Conservation (phyloP, 148 eudicot genomes). For the Fagopyrum tataricum region DNA sequence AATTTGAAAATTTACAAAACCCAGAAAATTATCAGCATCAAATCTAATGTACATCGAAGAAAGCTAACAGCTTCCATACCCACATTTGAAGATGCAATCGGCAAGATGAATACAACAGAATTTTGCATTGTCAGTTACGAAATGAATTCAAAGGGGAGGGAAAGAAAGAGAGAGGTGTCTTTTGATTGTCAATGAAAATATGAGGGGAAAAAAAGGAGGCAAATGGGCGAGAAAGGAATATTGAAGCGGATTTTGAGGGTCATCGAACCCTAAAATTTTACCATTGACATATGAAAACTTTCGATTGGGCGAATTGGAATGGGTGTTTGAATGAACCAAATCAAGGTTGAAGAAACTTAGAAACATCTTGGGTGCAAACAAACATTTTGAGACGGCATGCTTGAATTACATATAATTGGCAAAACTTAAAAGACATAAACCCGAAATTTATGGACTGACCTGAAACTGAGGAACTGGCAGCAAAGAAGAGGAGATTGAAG, state of each 20-base stretch:
- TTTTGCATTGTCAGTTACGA: neutral
- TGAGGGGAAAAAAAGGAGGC: no score
- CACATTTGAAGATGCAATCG: neutral
- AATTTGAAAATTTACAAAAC: neutral
- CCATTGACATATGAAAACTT: no score
- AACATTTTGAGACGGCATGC: neutral
- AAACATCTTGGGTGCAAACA: no score
- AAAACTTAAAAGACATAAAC: neutral
- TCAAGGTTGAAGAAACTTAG: neutral
- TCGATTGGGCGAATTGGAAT: no score
- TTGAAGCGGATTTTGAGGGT: no score
- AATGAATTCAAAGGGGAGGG: neutral
- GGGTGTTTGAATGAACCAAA: no score
- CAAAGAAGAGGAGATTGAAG: slow-evolving; percentile 66
- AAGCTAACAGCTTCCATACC: neutral
- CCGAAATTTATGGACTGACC: slow-evolving; percentile 26
- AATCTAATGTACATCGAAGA: neutral
- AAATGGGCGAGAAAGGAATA: no score
- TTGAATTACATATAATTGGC: neutral
- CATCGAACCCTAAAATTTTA: no score
- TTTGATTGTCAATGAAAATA: no score
- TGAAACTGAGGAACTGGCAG: slow-evolving; percentile 93
- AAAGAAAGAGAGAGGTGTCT: neutral
- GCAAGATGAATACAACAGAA: neutral
- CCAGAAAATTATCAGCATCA: neutral